phyloP scores from a whole-genome alignment of 768 basidiomycete genomes.

The Termitomyces sp. region DNA sequence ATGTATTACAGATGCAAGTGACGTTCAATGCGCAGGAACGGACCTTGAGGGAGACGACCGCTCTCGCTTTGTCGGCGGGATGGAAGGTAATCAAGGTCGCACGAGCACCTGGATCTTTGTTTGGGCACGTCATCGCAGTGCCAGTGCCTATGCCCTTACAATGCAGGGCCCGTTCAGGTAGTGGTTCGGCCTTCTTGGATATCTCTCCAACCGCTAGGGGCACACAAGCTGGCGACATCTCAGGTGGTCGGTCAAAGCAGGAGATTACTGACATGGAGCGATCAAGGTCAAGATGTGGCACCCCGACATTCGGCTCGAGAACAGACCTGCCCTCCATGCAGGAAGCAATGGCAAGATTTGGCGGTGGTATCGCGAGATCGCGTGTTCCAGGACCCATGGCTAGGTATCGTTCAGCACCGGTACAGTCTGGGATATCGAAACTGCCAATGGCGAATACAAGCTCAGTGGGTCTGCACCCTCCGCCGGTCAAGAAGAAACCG shows the following conservation, averaged over 20 bases:
- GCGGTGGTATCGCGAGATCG: conserved; percentile 22
- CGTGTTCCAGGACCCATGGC: conserved; percentile 1
- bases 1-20: conserved; percentile 57
- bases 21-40: conserved; percentile 70
- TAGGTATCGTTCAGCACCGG: conserved; percentile 10
- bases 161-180: conserved; percentile 21
- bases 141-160: conserved; percentile 51
- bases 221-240: neutral
- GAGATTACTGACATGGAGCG: conserved; percentile 40
- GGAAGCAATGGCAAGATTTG: conserved; percentile 42
- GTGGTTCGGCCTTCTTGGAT: conserved; percentile 25
- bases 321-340: conserved; percentile 44
- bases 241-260: conserved; percentile 10
- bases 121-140: conserved; percentile 70
- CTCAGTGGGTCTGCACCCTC: neutral
- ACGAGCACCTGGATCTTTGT: conserved; percentile 59
- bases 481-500: conserved; percentile 30
- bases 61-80: conserved; percentile 52
- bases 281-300: conserved; percentile 53
- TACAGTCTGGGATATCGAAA: conserved; percentile 21
- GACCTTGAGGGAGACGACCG: conserved; percentile 61
- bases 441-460: conserved; percentile 21
- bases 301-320: conserved; percentile 62
- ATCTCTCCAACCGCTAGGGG: conserved; percentile 10
- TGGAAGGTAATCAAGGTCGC: conserved; percentile 62